phyloP scores from a whole-genome alignment of 139 green algal genomes.

The Coelastrella sp. region DNA sequence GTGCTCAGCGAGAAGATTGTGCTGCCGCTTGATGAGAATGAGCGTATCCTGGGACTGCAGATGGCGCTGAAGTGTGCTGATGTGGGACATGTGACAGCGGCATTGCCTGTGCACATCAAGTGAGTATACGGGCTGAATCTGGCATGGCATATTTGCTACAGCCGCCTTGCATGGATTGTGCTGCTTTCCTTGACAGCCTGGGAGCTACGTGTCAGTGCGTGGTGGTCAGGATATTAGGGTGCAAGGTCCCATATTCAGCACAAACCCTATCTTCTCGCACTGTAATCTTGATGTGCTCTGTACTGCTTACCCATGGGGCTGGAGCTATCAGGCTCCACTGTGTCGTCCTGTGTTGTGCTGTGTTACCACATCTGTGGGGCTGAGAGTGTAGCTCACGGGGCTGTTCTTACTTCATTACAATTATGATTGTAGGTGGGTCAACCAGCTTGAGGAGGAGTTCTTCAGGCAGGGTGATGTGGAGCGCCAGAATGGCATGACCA shows the following conservation, averaged over 20 bases:
- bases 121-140: background rate
- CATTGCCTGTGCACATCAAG: conserved; percentile 69
- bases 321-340: background rate
- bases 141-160: background rate
- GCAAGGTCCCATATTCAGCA: too few relatives aligned
- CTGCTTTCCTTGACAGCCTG: background rate
- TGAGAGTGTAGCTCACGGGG: background rate
- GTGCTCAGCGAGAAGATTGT: conserved; percentile 49
- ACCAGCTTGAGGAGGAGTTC: conserved; percentile 77
- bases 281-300: too few relatives aligned
- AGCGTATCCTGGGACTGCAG: conserved; percentile 62
- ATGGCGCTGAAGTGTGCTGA: conserved; percentile 79
- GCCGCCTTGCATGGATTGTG: background rate
- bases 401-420: background rate
- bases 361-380: background rate
- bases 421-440: conserved; percentile 59
- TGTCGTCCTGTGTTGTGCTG: background rate
- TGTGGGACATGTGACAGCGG: conserved; percentile 68
- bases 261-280: too few relatives aligned
- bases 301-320: too few relatives aligned
- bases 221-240: too few relatives aligned
- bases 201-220: background rate
- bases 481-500: conserved; percentile 57
- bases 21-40: conserved; percentile 65
- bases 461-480: conserved; percentile 77